phyloP scores from a whole-genome alignment of 306 rosid species.

The Cucurbita pepo region DNA sequence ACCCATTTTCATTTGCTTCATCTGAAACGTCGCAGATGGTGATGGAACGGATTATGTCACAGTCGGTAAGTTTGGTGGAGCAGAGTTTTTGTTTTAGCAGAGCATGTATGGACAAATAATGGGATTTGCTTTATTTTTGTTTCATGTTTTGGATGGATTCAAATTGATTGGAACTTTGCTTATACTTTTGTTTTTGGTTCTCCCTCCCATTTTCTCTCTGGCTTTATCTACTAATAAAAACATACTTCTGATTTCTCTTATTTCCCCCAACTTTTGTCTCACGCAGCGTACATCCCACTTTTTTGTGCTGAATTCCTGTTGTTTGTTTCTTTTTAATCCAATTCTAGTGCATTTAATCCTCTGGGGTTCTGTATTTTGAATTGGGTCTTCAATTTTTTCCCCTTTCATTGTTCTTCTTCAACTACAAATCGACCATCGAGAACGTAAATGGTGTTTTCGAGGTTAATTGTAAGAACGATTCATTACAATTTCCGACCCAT shows the following conservation, averaged over 20 bases:
- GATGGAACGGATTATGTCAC: conserved; percentile 93
- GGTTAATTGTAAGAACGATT: not conserved
- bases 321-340: not conserved
- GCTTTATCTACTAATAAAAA: conserved; percentile 3
- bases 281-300: not conserved
- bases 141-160: not conserved
- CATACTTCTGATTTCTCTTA: conserved; percentile 3
- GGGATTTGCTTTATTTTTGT: not conserved
- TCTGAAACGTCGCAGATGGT: conserved; percentile 82
- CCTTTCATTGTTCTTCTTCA: not conserved
- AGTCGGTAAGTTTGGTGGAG: conserved; percentile 49
- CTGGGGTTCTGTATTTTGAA: not conserved
- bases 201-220: not conserved
- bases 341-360: not conserved
- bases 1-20: conserved; percentile 91
- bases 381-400: not conserved
- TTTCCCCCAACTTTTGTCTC: not conserved
- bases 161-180: conserved; percentile 7
- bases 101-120: conserved; percentile 18
- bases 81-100: conserved; percentile 2
- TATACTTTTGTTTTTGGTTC: not conserved
- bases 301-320: conserved; percentile 1
- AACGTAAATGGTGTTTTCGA: not conserved
- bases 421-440: not conserved
- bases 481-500: not conserved